Conservation (phyloP, 2,329 filamentous ascomycete species). For the Lasiodiplodia gonubiensis region DNA sequence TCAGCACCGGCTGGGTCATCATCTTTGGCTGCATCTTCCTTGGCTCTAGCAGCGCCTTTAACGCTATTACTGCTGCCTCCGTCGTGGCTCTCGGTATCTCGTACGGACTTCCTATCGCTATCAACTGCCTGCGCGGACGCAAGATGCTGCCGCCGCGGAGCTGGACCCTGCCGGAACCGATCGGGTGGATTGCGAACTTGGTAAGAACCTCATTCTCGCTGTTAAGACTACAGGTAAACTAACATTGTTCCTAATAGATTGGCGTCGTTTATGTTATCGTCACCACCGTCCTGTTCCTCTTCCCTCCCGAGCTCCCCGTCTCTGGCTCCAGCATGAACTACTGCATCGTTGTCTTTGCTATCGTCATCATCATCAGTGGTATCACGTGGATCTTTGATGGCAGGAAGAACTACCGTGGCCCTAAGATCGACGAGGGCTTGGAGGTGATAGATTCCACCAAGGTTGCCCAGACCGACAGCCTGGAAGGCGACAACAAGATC, state of each 20-base stretch:
- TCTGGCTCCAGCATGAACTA: constrained; percentile 72
- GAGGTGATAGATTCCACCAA: constrained; percentile 48
- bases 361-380: constrained; percentile 62
- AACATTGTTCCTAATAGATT: constrained; percentile 33
- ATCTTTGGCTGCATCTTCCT: constrained; percentile 74
- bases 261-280: constrained; percentile 70
- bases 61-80: constrained; percentile 72
- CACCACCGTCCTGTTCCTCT: constrained; percentile 78
- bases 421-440: constrained; percentile 47
- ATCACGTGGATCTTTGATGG: constrained; percentile 67
- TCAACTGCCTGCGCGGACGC: constrained; percentile 71
- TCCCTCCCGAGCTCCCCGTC: constrained; percentile 71
- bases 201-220: neutral
- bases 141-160: constrained; percentile 65
- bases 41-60: constrained; percentile 71
- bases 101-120: constrained; percentile 74
- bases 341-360: constrained; percentile 63
- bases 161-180: constrained; percentile 60
- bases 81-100: constrained; percentile 75
- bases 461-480: constrained; percentile 9
- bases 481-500: neutral
- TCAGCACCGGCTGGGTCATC: constrained; percentile 66
- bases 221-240: neutral
- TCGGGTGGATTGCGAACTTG: constrained; percentile 67
- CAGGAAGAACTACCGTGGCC: constrained; percentile 65